phyloP scores from a whole-genome alignment of 73 alveolate genomes.

The Paramecium octaurelia region DNA sequence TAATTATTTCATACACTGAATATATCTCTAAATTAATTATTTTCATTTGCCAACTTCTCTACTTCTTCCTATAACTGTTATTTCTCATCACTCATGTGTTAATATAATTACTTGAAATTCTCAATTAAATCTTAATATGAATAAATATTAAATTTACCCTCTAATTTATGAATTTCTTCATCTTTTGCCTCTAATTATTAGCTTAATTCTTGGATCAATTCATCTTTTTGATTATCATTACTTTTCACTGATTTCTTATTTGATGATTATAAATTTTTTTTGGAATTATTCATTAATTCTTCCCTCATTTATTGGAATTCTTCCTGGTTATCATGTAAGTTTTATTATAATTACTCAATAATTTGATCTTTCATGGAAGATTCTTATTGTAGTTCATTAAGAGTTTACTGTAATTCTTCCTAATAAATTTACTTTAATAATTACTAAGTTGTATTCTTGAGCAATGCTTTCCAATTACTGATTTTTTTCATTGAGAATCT shows the following conservation, averaged over 20 bases:
- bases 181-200: conserved; percentile 33
- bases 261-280: neutral
- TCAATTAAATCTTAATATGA: conserved; percentile 1
- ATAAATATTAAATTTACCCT: neutral
- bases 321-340: neutral
- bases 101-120: conserved; percentile 34
- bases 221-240: conserved; percentile 3
- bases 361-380: conserved; percentile 31
- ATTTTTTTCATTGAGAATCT: neutral
- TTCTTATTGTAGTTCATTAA: neutral
- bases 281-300: neutral
- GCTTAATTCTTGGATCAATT: neutral
- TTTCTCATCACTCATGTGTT: conserved; percentile 41
- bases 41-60: conserved; percentile 35
- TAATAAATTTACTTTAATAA: neutral
- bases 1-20: neutral
- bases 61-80: neutral
- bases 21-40: conserved; percentile 43
- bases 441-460: conserved; percentile 9
- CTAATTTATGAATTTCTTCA: conserved; percentile 21
- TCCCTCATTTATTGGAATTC: neutral
- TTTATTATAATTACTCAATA: conserved; percentile 4
- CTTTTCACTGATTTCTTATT: neutral
- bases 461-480: conserved; percentile 17
- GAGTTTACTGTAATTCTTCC: conserved; percentile 17